Conservation (phyloP, 1,284 basidiomycete species). For the Rhodotorula sp. region DNA sequence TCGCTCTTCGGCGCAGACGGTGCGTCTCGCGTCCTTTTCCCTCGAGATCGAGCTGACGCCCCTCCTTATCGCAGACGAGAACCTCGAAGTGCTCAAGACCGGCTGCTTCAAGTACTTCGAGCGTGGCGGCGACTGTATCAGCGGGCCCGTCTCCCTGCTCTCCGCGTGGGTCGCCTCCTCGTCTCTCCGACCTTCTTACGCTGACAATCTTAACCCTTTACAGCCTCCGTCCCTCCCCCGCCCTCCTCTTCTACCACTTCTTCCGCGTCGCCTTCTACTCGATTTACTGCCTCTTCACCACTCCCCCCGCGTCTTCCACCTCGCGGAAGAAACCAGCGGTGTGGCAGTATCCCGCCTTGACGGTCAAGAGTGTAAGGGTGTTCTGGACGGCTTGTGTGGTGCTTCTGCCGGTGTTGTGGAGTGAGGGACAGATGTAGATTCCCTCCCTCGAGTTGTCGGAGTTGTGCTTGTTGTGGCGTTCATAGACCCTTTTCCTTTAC, state of each 20-base stretch:
- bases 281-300: constrained; percentile 42
- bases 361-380: constrained; percentile 59
- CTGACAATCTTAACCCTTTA: neutral
- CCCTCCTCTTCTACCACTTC: constrained; percentile 84
- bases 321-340: constrained; percentile 51
- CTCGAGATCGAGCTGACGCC: neutral
- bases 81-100: constrained; percentile 76
- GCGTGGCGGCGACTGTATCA: constrained; percentile 80
- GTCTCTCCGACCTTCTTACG: constrained; percentile 1
- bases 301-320: constrained; percentile 60
- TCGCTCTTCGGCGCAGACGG: constrained; percentile 84
- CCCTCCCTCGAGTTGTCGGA: neutral
- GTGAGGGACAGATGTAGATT: constrained; percentile 56
- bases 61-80: constrained; percentile 54
- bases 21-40: constrained; percentile 50
- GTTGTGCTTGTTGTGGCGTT: neutral
- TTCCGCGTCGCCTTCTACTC: constrained; percentile 88
- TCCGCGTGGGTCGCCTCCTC: constrained; percentile 61
- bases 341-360: constrained; percentile 61
- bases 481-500: neutral
- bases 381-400: constrained; percentile 86
- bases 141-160: constrained; percentile 81
- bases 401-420: constrained; percentile 79
- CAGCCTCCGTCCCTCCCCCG: constrained; percentile 66
- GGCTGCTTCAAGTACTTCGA: constrained; percentile 99